Base-by-base conservation (phyloP, 2,329 filamentous ascomycete species). In the Cryphonectria japonica region DNA sequence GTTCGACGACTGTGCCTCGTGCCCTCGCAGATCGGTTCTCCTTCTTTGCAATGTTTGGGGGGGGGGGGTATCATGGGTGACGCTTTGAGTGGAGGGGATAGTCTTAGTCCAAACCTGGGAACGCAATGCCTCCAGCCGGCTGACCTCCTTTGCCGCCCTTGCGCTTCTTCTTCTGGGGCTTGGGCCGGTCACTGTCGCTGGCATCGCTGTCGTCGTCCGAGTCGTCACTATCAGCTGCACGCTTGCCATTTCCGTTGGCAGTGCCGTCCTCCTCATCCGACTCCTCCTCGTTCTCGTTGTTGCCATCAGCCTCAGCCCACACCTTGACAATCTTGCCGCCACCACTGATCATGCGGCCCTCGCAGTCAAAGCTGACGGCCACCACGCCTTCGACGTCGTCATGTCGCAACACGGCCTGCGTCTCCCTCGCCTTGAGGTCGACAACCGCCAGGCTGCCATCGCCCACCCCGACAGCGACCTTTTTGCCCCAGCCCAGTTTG, bases 311-410 rank as follows among this genome's bases (percentile, higher is more conserved):
- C 72, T 91, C 88, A 78, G 96, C 89, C 96, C 96, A 99, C 1
- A 98, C 91, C 81, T 98, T 98, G 74, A 99, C 88, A 0, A 90
- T 90, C 75, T 87, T 88, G 0, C 96, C 96, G 68, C 96, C 96
- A 14, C 94, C 95, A 77, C 91, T 97, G 75, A 99, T 94, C 85
- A 99, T 89, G 62, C 96, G 87, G 62, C 94, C 93, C 67, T 91
- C 89, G 66, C 92, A 91, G 81, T 98, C 96, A 74, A 98, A 97
- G 1, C 87, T 92, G 0, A 99, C 81, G 0, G 88, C 92, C 1
- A 94, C 88, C 3, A 98, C 94, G 2, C 92, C 92, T 78, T 98
- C 95, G 26, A 96, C 83, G 72, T 97, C 94, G 77, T 98, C 93
- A 79, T 98, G 95, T 76, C 88, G 92, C 78, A 86, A 76, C 67